phyloP scores from a whole-genome alignment of 306 rosid genomes.

The Quercus berberidifolia region DNA sequence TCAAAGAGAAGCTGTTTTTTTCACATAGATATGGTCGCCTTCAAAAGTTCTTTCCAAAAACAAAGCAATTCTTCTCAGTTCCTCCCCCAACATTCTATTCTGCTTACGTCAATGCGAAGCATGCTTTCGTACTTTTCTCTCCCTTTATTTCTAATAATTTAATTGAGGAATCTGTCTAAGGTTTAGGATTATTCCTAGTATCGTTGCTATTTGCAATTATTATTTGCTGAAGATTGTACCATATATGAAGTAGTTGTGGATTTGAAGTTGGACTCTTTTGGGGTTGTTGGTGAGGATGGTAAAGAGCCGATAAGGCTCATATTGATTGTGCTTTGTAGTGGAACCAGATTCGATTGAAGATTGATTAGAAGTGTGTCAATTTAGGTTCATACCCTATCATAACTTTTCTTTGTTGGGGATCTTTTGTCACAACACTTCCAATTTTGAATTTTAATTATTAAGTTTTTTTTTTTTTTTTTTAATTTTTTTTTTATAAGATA shows the following conservation, averaged over 20 bases:
- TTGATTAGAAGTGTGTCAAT: no score
- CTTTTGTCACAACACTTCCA: no score
- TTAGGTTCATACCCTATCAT: no score
- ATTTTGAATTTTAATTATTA: no score
- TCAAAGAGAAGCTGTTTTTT: background rate
- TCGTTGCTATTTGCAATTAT: background rate
- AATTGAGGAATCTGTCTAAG: background rate
- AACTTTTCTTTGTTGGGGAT: no score
- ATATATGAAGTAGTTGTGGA: background rate
- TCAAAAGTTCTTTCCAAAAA: slow-evolving; percentile 28
- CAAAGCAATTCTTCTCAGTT: slow-evolving; percentile 12
- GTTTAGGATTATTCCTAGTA: background rate
- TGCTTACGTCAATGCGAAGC: slow-evolving; percentile 45
- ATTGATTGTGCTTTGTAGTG: no score
- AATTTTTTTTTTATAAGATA: no score
- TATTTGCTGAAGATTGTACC: background rate
- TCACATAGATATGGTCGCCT: slow-evolving; percentile 30
- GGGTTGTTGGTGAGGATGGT: no score
- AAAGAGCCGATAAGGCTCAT: no score
- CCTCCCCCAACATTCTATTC: slow-evolving; percentile 10
- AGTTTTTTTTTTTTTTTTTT: no score
- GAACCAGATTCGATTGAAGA: no score
- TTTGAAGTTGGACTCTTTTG: no score
- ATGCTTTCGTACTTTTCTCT: slow-evolving; percentile 29
- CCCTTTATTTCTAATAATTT: background rate